A percentile compares a stretch with the other conserved stretches of the same genome.
Conservation (phyloP, 306 rosid genomes). For the Cucurbita ficifolia region DNA sequence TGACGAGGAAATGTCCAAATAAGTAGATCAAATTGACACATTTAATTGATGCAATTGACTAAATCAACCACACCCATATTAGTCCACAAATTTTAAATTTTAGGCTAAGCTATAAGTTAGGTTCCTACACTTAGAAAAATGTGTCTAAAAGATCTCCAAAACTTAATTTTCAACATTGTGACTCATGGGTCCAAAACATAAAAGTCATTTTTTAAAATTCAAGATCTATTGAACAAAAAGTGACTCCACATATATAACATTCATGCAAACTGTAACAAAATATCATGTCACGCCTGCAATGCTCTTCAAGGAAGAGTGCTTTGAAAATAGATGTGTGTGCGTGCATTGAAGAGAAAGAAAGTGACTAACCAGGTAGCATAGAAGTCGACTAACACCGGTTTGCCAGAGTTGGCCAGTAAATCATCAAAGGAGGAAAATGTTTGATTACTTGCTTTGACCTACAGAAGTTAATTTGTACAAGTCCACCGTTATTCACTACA, state of each 20-base stretch:
- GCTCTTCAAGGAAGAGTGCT: neutral
- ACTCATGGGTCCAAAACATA: neutral
- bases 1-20: neutral
- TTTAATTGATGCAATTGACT: neutral
- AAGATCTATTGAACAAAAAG: neutral
- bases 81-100: too few relatives aligned
- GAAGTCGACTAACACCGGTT: conserved; percentile 85
- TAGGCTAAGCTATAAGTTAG: too few relatives aligned
- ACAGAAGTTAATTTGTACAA: conserved; percentile 10
- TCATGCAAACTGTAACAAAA: neutral
- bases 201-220: neutral
- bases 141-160: neutral
- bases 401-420: conserved; percentile 54
- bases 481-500: neutral
- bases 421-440: conserved; percentile 73
- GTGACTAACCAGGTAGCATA: conserved; percentile 76
- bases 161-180: neutral
- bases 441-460: conserved; percentile 80
- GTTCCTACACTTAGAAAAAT: neutral
- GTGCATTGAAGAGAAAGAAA: neutral
- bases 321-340: neutral
- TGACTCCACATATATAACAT: neutral
- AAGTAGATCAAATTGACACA: neutral
- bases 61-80: neutral
- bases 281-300: neutral